Evolutionary conservation across 2,329 filamentous ascomycete species (phyloP), one percentile per base, ranked within the genome.

Genomic region (Colletotrichum neosansevieriae): DNA sequence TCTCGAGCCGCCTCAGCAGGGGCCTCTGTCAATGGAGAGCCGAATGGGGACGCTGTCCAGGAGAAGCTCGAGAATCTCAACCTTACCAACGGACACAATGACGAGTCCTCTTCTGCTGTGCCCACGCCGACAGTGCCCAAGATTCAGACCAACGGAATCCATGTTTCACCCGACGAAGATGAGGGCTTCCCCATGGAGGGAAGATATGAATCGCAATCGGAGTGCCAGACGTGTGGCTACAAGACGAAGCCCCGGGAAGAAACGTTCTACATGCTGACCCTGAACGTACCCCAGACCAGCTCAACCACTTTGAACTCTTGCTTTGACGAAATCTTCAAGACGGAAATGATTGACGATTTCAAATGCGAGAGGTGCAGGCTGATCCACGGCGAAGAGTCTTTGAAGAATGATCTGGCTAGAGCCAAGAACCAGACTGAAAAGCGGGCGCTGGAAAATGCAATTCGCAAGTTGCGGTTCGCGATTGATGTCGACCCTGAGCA

Each of bases 311-410:
- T 99, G 15, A 94, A 92, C 75, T 86, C 90, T 9, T 99, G 96
- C 79, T 96, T 99, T 74, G 96, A 99, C 75, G 92, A 92, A 45
- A 91, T 98, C 79, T 91, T 99, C 73, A 97, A 97, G 80, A 94
- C 93, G 0, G 96, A 99, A 79, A 92, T 94, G 77, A 98, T 99
- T 72, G 95, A 98, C 71, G 96, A 97, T 77, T 99, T 97, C 84
- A 94, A 93, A 73, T 99, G 96, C 81, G 96, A 98, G 74, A 92
- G 90, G 80, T 99, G 96, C 76, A 89, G 94, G 21, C 84, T 99
- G n/a, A 80, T 93, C 49, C 92, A 97, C 77, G 94, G 94, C 4
- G 81, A 93, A 60, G 83, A 89, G 34, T 79, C 86, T 58, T 87
- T 93, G 71, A 82, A 88, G 70, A 81, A 84, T 6, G 89, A 94